phyloP scores from a whole-genome alignment of 2,329 filamentous ascomycete species.

The Diaporthe eres region DNA sequence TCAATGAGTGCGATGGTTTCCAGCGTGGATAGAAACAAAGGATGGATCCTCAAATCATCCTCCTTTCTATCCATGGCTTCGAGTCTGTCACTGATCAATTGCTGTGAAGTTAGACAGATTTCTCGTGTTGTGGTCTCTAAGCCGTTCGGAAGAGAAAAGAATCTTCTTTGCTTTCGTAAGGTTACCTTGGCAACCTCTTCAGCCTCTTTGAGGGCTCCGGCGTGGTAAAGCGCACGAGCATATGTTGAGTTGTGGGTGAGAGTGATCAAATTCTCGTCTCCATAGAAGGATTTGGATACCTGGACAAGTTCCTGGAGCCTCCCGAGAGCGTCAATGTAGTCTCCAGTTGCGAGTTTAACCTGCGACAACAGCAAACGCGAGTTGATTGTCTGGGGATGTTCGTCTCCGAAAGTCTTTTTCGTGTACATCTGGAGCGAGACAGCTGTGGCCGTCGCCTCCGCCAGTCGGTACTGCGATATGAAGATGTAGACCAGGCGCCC shows the following conservation, averaged over 20 bases:
- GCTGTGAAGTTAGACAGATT: background rate
- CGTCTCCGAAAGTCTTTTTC: background rate
- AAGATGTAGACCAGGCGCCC: background rate
- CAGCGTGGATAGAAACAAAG: background rate
- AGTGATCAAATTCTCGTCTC: background rate
- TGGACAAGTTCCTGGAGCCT: background rate
- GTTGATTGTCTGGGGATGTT: background rate
- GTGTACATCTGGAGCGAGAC: background rate
- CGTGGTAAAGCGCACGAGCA: background rate
- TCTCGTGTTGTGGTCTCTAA: background rate
- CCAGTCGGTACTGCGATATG: background rate
- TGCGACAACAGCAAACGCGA: background rate
- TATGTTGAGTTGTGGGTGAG: background rate
- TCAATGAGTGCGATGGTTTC: background rate
- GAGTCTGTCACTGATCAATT: background rate
- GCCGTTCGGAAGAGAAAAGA: background rate
- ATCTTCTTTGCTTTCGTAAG: background rate
- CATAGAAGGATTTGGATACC: background rate
- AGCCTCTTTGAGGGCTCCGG: slow-evolving; percentile 8
- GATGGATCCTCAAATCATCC: background rate
- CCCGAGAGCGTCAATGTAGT: background rate
- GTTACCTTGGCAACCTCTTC: slow-evolving; percentile 16
- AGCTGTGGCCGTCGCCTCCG: background rate
- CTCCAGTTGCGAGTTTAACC: background rate
- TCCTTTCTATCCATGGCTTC: background rate